Evolutionary conservation across 2,329 filamentous ascomycete genomes (phyloP), one percentile per base, ranked within the genome.

Genomic region (Elsinoe arachidis): DNA sequence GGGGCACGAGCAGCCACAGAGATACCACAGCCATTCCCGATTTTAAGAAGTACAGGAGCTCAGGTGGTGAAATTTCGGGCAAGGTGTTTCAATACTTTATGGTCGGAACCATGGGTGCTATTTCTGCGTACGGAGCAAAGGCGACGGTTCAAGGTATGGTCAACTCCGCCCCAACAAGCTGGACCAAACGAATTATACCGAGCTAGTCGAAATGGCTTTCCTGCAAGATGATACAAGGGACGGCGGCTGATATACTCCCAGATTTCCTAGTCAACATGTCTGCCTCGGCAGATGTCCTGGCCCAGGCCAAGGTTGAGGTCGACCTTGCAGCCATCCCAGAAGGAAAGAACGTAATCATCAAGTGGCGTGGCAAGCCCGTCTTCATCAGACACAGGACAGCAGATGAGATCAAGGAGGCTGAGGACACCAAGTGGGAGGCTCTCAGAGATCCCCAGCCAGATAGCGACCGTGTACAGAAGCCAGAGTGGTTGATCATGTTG

Each of bases 221-320:
- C 3, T 14, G 10, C 11, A 39, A n/a, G 1, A 39, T 12, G 14
- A 57, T 30, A 26, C 5, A 43, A 23, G 4, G 15, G 9, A 56
- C 58, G 54, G 61, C 59, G 23, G 54, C 61, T 66, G 66, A 72
- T 68, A 30, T 69, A 67, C 65, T 62, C 59, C 64, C 76, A 99
- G 93, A 99, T 79, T 99, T 99, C 84, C 83, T 99, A 64, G 90
- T 96, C 80, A 99, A 96, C 85, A 97, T 99, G 95, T 95, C 92
- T 69, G 93, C 93, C 63, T 99, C 93, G 61, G 93, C 93, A 76
- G 93, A 99, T 71, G 90, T 99, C 71, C 78, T 99, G 78, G 93
- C 95, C 73, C 95, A 96, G 85, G 93, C 93, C 76, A 99, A 99
- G 86, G 93, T 99, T 67, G 93, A 99, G 80, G 87, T 99, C 67